These are phyloP conservation scores for Syncephalastrum contaminatum DNA, from an alignment of 371 early-diverging fungal species.

Conservation along the genomic window DNA sequence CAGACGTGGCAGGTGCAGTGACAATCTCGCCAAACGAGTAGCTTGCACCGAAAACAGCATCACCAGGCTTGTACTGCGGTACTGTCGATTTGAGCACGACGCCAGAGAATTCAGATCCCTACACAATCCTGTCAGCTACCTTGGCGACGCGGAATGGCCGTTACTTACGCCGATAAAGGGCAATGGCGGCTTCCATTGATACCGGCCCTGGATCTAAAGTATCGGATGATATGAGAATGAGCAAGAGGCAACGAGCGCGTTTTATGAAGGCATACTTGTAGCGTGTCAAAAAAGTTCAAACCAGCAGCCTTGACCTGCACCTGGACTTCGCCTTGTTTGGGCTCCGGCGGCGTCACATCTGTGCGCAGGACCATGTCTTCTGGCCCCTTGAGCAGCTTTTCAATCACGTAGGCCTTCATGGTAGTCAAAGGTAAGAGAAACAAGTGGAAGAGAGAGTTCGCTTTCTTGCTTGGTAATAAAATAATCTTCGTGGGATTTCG, in stretches of 20 bases:
- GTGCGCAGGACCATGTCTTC: constrained; percentile 61
- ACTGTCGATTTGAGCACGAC: constrained; percentile 34
- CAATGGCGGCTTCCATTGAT: constrained; percentile 75
- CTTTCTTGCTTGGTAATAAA: not conserved
- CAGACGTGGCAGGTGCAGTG: constrained; percentile 34
- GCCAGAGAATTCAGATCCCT: constrained; percentile 48
- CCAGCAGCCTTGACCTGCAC: constrained; percentile 71
- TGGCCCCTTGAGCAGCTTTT: constrained; percentile 66
- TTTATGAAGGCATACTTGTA: constrained; percentile 48
- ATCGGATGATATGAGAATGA: not conserved
- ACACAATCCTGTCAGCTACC: too few relatives aligned
- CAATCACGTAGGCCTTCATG: constrained; percentile 72
- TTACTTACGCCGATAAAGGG: constrained; percentile 73
- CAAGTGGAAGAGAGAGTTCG: not conserved
- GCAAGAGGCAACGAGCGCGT: not conserved
- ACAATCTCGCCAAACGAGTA: constrained; percentile 69
- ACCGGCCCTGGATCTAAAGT: constrained; percentile 70
- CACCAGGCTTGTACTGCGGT: constrained; percentile 60
- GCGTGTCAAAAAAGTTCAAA: constrained; percentile 81
- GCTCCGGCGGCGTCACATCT: constrained; percentile 50
- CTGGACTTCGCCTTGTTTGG: constrained; percentile 58
- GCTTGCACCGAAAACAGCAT: constrained; percentile 73
- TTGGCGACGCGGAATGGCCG: not conserved
- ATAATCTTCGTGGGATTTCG: not conserved
- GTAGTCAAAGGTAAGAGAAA: not conserved